Evolutionary conservation across 1,139 yeast species (phyloP).

Genomic region (Geotrichum klebahnii): DNA sequence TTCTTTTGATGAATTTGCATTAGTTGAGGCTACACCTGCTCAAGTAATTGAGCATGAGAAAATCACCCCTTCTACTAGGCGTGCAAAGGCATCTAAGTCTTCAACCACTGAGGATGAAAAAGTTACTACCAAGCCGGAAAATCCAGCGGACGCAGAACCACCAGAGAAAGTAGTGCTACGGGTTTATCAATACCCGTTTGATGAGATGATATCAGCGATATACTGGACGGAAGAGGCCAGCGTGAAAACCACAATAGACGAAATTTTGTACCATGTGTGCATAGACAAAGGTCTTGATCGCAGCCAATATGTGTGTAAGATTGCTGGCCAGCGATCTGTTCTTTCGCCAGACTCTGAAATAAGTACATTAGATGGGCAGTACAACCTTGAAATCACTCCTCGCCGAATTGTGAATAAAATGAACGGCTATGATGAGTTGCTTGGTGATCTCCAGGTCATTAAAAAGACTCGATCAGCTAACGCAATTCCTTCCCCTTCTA

Average conservation of each 20-base stretch:
- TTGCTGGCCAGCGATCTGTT: conserved; percentile 32
- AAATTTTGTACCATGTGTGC: conserved; percentile 37
- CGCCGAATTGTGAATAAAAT: conserved; percentile 31
- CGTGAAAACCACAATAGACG: conserved; percentile 28
- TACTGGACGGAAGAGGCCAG: conserved; percentile 33
- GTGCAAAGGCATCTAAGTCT: conserved; percentile 5
- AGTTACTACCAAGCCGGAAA: conserved; percentile 10
- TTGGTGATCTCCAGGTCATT: conserved; percentile 3
- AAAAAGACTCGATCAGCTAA: conserved; percentile 10
- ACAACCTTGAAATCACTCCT: conserved; percentile 35
- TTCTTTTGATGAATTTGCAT: conserved; percentile 46
- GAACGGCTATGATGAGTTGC: conserved; percentile 30
- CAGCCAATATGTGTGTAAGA: conserved; percentile 37
- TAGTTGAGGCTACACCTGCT: conserved; percentile 41
- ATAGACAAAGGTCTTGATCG: conserved; percentile 37
- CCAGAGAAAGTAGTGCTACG: conserved; percentile 25
- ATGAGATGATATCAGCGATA: conserved; percentile 35
- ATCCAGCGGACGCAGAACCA: conserved; percentile 3
- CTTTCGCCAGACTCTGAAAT: conserved; percentile 21
- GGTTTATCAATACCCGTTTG: conserved; percentile 38
- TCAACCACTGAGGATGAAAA: not conserved
- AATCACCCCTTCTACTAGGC: conserved; percentile 33
- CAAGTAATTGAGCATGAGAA: conserved; percentile 38
- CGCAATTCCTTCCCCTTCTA: not conserved
- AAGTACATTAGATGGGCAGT: conserved; percentile 28